phyloP scores from a whole-genome alignment of 768 basidiomycete species.

The Paxillus ammoniavirescens region DNA sequence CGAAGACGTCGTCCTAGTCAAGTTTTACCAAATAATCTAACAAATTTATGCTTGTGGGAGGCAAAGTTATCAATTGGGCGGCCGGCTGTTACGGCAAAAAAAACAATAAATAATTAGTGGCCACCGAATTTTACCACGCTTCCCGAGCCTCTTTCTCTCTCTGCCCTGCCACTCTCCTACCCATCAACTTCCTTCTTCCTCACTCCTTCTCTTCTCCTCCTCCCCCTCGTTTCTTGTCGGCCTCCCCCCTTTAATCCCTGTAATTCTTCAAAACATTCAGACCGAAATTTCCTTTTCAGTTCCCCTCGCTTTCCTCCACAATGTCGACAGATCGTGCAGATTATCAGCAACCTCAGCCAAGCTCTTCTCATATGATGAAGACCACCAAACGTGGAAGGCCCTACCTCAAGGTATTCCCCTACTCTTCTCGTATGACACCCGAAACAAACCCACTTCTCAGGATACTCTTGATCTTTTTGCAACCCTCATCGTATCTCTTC shows the following conservation, averaged over 20 bases:
- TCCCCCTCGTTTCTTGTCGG: conserved; percentile 23
- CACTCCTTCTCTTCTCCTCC: conserved; percentile 33
- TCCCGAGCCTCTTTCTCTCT: conserved; percentile 22
- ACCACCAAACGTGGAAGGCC: conserved; percentile 94
- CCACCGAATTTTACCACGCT: conserved; percentile 26
- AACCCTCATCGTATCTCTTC: conserved; percentile 91
- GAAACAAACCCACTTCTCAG: conserved; percentile 38
- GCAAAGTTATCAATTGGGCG: conserved; percentile 14
- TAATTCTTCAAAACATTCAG: conserved; percentile 19
- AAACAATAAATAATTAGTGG: conserved; percentile 25
- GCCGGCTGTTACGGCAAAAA: conserved; percentile 21
- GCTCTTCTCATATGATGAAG: conserved; percentile 96
- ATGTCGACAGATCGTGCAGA: conserved; percentile 43
- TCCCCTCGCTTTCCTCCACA: conserved; percentile 21
- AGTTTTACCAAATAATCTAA: background rate
- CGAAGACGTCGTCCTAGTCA: background rate
- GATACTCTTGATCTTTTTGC: conserved; percentile 98
- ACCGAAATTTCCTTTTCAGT: conserved; percentile 5
- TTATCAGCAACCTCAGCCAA: conserved; percentile 45
- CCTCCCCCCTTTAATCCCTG: conserved; percentile 20
- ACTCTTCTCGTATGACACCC: conserved; percentile 10
- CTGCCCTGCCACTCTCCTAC: conserved; percentile 9
- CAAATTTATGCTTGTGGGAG: background rate
- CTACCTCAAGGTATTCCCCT: conserved; percentile 73
- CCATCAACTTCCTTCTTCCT: conserved; percentile 26